These are phyloP conservation scores for Farysia itapuensis DNA, from an alignment of 1,284 basidiomycete genomes.

Conservation along the genomic window DNA sequence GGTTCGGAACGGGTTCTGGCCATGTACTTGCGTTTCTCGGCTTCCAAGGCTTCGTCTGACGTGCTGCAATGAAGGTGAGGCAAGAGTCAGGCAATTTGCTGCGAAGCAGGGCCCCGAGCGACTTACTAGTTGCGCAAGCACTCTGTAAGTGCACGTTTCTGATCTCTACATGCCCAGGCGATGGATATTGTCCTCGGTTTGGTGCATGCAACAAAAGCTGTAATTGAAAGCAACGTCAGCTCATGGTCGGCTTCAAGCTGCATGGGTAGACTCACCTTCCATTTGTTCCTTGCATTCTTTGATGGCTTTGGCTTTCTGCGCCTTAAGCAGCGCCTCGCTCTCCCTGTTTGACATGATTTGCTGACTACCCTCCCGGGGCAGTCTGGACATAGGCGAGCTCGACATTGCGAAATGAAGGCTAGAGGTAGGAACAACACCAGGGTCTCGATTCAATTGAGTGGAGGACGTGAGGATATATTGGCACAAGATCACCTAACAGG, in stretches of 20 bases:
- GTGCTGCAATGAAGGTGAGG: slow-evolving; percentile 6
- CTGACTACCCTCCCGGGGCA: too few species aligned
- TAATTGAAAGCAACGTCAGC: neutral
- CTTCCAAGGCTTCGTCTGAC: slow-evolving; percentile 22
- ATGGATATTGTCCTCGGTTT: slow-evolving; percentile 26
- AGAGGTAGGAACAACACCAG: too few species aligned
- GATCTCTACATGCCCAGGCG: slow-evolving; percentile 21
- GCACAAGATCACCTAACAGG: too few species aligned
- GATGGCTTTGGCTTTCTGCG: slow-evolving; percentile 26
- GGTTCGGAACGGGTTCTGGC: too few species aligned
- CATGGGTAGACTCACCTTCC: slow-evolving; percentile 2
- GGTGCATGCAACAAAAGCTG: slow-evolving; percentile 22
- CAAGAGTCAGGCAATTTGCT: neutral
- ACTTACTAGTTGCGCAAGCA: slow-evolving; percentile 33
- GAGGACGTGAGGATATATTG: too few species aligned
- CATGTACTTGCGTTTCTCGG: slow-evolving; percentile 16
- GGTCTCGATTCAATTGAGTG: too few species aligned
- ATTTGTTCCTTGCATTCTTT: slow-evolving; percentile 21
- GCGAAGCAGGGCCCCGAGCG: neutral
- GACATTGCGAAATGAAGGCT: too few species aligned
- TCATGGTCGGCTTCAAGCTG: neutral
- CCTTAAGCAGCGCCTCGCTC: slow-evolving; percentile 24
- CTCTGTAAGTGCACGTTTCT: slow-evolving; percentile 8
- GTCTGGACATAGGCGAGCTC: too few species aligned
- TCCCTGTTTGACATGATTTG: slow-evolving; percentile 30